Percentiles rank a stretch among this genome's conserved stretches.
These are phyloP conservation scores for Malassezia yamatoensis DNA, from an alignment of 1,284 basidiomycete species.

Conservation along the genomic window DNA sequence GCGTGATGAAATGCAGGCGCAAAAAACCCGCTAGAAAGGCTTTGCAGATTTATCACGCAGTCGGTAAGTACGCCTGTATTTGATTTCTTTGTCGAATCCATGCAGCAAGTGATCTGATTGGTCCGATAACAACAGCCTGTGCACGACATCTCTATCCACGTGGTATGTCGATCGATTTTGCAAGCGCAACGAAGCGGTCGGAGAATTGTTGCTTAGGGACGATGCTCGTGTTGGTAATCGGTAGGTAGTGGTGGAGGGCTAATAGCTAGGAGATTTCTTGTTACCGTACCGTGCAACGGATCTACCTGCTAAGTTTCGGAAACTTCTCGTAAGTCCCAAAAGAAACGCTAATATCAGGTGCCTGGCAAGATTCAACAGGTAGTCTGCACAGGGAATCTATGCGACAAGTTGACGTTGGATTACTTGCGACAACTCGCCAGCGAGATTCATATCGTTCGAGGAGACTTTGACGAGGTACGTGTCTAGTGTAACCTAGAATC, in stretches of 20 bases:
- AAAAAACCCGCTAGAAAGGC: too few species aligned
- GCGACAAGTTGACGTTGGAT: slow-evolving; percentile 92
- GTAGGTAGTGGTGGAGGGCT: slow-evolving; percentile 4
- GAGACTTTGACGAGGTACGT: slow-evolving; percentile 86
- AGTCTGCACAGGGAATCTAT: slow-evolving; percentile 92
- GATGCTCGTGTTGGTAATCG: slow-evolving; percentile 42
- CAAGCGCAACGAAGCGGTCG: too few species aligned
- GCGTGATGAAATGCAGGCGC: too few species aligned
- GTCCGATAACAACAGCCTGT: too few species aligned
- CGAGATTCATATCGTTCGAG: slow-evolving; percentile 81
- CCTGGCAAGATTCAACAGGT: slow-evolving; percentile 97
- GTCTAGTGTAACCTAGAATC: slow-evolving; percentile 50
- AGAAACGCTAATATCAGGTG: slow-evolving; percentile 29
- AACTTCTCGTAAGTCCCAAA: slow-evolving; percentile 59
- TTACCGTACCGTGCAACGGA: slow-evolving; percentile 58
- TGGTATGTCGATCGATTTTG: too few species aligned
- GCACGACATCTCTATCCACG: too few species aligned
- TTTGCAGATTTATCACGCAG: too few species aligned
- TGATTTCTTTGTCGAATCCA: too few species aligned
- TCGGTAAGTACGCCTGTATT: too few species aligned
- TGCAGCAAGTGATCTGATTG: too few species aligned
- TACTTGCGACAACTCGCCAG: slow-evolving; percentile 94
- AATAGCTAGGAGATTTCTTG: slow-evolving; percentile 32
- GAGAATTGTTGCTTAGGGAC: neutral
- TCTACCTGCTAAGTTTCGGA: slow-evolving; percentile 90